phyloP scores from a whole-genome alignment of 2,329 filamentous ascomycete species.

The Pseudodiploospora longispora region DNA sequence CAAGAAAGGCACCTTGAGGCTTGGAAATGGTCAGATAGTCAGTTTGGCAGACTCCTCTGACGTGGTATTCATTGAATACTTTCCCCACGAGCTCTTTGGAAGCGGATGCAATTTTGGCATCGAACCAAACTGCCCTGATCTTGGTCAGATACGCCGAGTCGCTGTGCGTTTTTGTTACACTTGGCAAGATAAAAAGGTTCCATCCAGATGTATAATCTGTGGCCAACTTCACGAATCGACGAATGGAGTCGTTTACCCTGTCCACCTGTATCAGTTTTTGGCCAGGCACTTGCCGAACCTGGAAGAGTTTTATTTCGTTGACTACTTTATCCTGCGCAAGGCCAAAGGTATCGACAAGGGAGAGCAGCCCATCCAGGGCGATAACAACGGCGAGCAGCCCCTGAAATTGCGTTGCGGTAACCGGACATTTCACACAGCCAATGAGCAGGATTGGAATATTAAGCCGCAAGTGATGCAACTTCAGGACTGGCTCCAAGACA shows the following conservation, averaged over 20 bases:
- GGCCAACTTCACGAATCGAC: slow-evolving; percentile 21
- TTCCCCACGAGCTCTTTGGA: slow-evolving; percentile 20
- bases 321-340: slow-evolving; percentile 32
- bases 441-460: slow-evolving; percentile 26
- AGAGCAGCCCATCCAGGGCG: neutral
- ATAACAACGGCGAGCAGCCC: neutral
- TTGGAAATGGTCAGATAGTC: slow-evolving; percentile 20
- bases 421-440: slow-evolving; percentile 25
- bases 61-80: slow-evolving; percentile 27
- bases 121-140: slow-evolving; percentile 17
- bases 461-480: slow-evolving; percentile 27
- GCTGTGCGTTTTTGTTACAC: slow-evolving; percentile 34
- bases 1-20: slow-evolving; percentile 15
- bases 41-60: slow-evolving; percentile 21
- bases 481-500: slow-evolving; percentile 29
- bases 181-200: slow-evolving; percentile 26
- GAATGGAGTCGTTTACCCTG: slow-evolving; percentile 23
- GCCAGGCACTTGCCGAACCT: slow-evolving; percentile 32
- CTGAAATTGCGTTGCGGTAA: slow-evolving; percentile 10
- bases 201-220: slow-evolving; percentile 24
- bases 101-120: slow-evolving; percentile 18
- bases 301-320: slow-evolving; percentile 36
- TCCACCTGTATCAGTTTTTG: slow-evolving; percentile 36
- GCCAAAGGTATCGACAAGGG: neutral
- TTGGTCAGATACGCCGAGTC: slow-evolving; percentile 28